These are phyloP conservation scores for Exserohilum rostratum DNA, from an alignment of 2,329 filamentous ascomycete genomes.

Conservation along the genomic window DNA sequence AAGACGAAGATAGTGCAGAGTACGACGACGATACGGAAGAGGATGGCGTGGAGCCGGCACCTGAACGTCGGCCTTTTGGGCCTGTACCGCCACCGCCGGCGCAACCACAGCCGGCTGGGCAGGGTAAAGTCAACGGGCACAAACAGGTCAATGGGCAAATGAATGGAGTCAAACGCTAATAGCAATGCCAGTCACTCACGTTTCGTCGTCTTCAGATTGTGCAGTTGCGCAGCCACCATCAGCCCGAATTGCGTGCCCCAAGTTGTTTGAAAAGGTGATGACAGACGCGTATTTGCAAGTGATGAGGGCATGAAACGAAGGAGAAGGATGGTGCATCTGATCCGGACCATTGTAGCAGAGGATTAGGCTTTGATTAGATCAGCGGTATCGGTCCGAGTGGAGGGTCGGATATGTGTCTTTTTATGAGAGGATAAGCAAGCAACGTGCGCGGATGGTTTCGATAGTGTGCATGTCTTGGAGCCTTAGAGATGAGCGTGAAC, in stretches of 20 bases:
- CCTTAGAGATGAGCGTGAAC: neutral
- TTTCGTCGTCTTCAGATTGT: conserved; percentile 8
- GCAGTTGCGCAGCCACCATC: neutral
- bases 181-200: conserved; percentile 18
- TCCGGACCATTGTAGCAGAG: neutral
- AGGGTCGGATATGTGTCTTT: no score
- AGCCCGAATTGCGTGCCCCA: neutral
- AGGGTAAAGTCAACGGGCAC: conserved; percentile 46
- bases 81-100: conserved; percentile 48
- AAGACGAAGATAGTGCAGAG: conserved; percentile 56
- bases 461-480: no score
- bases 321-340: neutral
- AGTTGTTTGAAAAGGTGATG: neutral
- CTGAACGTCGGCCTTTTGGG: conserved; percentile 44
- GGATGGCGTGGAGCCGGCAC: conserved; percentile 50
- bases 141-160: conserved; percentile 48
- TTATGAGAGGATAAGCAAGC: no score
- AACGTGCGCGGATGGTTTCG: no score
- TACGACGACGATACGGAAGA: conserved; percentile 65
- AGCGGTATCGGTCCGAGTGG: no score
- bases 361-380: neutral
- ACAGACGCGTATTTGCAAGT: neutral
- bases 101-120: conserved; percentile 38
- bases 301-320: neutral
- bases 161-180: conserved; percentile 48